Percentiles rank a stretch among this genome's conserved stretches.
Conservation (phyloP, 2,329 filamentous ascomycete species). For the Claviceps humidiphila region DNA sequence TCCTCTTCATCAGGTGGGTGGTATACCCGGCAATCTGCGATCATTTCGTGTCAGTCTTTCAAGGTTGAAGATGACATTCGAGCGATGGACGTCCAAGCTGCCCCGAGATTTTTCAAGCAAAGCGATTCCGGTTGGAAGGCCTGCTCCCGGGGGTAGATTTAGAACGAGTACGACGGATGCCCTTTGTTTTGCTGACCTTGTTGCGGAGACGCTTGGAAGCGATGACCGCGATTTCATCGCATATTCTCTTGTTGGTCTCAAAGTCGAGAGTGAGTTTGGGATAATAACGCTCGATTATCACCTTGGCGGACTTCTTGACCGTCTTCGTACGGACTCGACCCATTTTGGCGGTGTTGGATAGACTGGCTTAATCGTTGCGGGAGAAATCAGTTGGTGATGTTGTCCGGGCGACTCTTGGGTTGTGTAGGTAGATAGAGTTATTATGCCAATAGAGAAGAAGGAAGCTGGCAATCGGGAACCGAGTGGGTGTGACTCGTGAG, state of each 20-base stretch:
- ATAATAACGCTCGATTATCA: slow-evolving; percentile 98
- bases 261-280: slow-evolving; percentile 98
- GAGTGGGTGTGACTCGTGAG: no score
- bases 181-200: slow-evolving; percentile 53
- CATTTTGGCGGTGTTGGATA: slow-evolving; percentile 46
- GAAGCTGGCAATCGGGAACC: no score
- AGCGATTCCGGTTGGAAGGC: neutral
- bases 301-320: slow-evolving; percentile 78
- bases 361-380: slow-evolving; percentile 17
- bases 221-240: slow-evolving; percentile 99
- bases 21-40: slow-evolving; percentile 90
- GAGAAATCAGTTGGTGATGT: slow-evolving; percentile 13
- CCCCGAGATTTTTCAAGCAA: no score
- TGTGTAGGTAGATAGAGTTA: no score
- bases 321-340: slow-evolving; percentile 60
- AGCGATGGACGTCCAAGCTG: no score
- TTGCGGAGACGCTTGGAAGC: slow-evolving; percentile 98
- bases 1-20: slow-evolving; percentile 99
- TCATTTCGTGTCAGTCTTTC: neutral
- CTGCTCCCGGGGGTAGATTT: no score
- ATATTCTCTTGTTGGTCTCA: slow-evolving; percentile 99
- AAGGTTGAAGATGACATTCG: neutral
- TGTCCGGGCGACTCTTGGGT: no score
- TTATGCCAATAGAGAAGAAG: no score
- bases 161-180: no score